Evolutionary conservation across 1,139 yeast species (phyloP).

Genomic region (Geotrichum restrictum): DNA sequence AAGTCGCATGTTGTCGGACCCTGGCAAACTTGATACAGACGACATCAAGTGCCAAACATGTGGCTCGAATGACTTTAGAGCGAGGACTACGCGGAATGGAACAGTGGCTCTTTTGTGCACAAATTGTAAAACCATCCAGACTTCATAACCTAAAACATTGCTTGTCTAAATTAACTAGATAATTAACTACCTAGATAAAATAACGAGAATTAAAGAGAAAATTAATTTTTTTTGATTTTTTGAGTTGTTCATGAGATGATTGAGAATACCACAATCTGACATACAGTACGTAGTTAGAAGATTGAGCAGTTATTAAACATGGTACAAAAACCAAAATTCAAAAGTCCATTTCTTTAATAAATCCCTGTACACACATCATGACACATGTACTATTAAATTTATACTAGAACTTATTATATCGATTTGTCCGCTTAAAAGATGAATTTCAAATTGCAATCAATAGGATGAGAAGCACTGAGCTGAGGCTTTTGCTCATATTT

Average conservation of each 20-base stretch:
- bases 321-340: too few species aligned
- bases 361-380: too few species aligned
- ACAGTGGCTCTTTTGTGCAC: slow-evolving; percentile 10
- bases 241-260: too few species aligned
- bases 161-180: background rate
- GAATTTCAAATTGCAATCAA: slow-evolving; percentile 69
- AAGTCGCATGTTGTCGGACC: background rate
- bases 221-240: too few species aligned
- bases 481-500: slow-evolving; percentile 89
- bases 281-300: too few species aligned
- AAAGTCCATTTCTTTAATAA: too few species aligned
- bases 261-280: too few species aligned
- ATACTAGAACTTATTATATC: too few species aligned
- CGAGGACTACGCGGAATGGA: slow-evolving; percentile 9
- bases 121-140: slow-evolving; percentile 1
- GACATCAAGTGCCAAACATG: slow-evolving; percentile 11
- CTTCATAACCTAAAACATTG: background rate
- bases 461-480: slow-evolving; percentile 77
- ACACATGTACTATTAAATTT: too few species aligned
- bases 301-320: too few species aligned
- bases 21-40: background rate
- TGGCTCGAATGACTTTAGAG: slow-evolving; percentile 16
- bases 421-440: too few species aligned
- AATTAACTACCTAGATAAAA: too few species aligned
- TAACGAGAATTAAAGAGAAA: background rate